Evolutionary conservation across 169 alveolate species (phyloP).

Genomic region (Cryptosporidium sp.): DNA sequence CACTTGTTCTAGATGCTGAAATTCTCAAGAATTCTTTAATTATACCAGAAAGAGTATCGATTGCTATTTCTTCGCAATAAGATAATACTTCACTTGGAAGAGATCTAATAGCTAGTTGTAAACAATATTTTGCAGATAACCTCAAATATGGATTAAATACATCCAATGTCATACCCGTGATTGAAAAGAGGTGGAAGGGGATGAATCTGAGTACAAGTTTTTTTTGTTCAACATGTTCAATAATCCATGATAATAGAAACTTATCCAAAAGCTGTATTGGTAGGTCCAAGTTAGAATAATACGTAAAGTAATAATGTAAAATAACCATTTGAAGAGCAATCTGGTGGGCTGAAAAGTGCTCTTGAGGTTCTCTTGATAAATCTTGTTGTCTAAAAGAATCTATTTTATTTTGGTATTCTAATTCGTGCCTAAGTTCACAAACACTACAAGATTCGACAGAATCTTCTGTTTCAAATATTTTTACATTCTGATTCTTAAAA

Average conservation of each 20-base stretch:
- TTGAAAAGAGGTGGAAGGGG: constrained; percentile 65
- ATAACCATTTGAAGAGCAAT: constrained; percentile 64
- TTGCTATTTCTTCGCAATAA: constrained; percentile 66
- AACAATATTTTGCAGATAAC: constrained; percentile 63
- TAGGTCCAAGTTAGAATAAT: constrained; percentile 58
- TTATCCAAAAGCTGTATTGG: constrained; percentile 62
- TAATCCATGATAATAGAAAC: constrained; percentile 60
- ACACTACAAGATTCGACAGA: background rate
- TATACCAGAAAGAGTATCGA: constrained; percentile 70
- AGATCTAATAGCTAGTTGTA: constrained; percentile 71
- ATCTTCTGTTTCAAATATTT: background rate
- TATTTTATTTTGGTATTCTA: background rate
- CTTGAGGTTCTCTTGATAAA: background rate
- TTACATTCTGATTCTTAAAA: background rate
- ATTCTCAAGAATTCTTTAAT: constrained; percentile 5
- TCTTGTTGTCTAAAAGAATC: background rate
- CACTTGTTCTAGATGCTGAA: background rate
- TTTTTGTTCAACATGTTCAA: constrained; percentile 31
- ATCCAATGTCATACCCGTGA: constrained; percentile 68
- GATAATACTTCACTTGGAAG: constrained; percentile 54
- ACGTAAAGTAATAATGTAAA: constrained; percentile 60
- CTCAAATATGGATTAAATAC: constrained; percentile 67
- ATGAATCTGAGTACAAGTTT: constrained; percentile 31
- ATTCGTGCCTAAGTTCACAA: background rate
- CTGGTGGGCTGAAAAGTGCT: constrained; percentile 52